phyloP scores from a whole-genome alignment of 352 stramenopile species.

The Pythium utonaiense region DNA sequence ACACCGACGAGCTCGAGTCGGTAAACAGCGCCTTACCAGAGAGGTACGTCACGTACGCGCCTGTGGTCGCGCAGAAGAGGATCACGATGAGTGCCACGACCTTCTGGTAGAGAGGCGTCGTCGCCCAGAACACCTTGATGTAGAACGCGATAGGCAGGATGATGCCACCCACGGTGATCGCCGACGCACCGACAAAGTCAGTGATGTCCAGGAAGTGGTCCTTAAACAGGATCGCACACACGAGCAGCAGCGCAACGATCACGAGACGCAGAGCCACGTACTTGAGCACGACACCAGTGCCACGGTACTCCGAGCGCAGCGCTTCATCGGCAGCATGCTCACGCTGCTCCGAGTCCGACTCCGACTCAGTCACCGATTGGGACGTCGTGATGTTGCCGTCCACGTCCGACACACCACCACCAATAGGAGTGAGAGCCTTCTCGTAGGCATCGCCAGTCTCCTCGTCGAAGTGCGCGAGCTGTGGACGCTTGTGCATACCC shows the following conservation, averaged over 20 bases:
- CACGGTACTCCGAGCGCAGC: conserved; percentile 34
- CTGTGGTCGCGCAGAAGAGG: conserved; percentile 31
- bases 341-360: neutral
- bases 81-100: conserved; percentile 31
- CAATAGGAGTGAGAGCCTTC: neutral
- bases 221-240: conserved; percentile 22
- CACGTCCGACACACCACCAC: conserved; percentile 2
- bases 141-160: conserved; percentile 66
- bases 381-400: conserved; percentile 6
- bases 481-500: conserved; percentile 34
- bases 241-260: conserved; percentile 42
- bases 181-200: conserved; percentile 58
- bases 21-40: conserved; percentile 45
- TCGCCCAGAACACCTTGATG: conserved; percentile 51
- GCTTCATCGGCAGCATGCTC: neutral
- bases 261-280: conserved; percentile 47
- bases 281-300: conserved; percentile 29
- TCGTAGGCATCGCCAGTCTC: conserved; percentile 14
- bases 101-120: conserved; percentile 37
- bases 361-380: neutral
- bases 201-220: conserved; percentile 57
- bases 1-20: conserved; percentile 2
- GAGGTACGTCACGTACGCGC: conserved; percentile 46
- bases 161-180: conserved; percentile 50
- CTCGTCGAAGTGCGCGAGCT: conserved; percentile 23